A percentile compares a stretch with the other conserved stretches of the same genome.
Evolutionary conservation across 2,329 filamentous ascomycete species (phyloP).

Genomic region (Ambrosiella xylebori): DNA sequence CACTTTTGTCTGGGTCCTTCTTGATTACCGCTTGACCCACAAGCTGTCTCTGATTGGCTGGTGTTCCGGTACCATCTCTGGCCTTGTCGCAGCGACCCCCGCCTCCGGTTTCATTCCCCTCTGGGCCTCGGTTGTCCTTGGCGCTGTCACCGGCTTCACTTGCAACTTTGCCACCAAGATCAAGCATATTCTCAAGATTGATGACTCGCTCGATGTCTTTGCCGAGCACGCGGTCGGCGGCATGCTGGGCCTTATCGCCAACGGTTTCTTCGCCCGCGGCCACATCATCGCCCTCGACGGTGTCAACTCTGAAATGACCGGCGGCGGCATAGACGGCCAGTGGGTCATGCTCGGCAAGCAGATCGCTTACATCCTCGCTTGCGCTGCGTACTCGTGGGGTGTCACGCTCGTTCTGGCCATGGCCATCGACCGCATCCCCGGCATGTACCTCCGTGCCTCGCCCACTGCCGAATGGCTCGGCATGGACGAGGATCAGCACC

Average conservation of each 20-base stretch:
- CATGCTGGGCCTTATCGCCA: conserved; percentile 54
- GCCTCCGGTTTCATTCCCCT: conserved; percentile 51
- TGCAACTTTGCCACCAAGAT: conserved; percentile 54
- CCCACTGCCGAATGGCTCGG: conserved; percentile 72
- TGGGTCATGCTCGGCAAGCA: conserved; percentile 63
- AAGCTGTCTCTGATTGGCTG: conserved; percentile 78
- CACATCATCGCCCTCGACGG: conserved; percentile 60
- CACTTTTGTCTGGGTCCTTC: conserved; percentile 81
- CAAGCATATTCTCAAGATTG: conserved; percentile 46
- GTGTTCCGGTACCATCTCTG: conserved; percentile 55
- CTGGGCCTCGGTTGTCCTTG: conserved; percentile 50
- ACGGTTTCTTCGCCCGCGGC: conserved; percentile 52
- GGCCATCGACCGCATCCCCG: conserved; percentile 56
- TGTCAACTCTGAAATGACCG: conserved; percentile 49
- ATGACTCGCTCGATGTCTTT: conserved; percentile 56
- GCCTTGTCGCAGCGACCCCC: conserved; percentile 52
- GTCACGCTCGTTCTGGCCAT: conserved; percentile 60
- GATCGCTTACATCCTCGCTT: conserved; percentile 55
- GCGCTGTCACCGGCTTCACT: conserved; percentile 44
- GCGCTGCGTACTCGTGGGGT: conserved; percentile 51
- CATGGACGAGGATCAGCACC: conserved; percentile 81
- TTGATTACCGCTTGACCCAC: conserved; percentile 83
- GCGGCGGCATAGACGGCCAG: conserved; percentile 62
- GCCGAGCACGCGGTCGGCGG: conserved; percentile 55
- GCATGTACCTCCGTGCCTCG: conserved; percentile 60